Evolutionary conservation across 208 protist genomes (phyloP).

Genomic region (Leishmania lainsoni): DNA sequence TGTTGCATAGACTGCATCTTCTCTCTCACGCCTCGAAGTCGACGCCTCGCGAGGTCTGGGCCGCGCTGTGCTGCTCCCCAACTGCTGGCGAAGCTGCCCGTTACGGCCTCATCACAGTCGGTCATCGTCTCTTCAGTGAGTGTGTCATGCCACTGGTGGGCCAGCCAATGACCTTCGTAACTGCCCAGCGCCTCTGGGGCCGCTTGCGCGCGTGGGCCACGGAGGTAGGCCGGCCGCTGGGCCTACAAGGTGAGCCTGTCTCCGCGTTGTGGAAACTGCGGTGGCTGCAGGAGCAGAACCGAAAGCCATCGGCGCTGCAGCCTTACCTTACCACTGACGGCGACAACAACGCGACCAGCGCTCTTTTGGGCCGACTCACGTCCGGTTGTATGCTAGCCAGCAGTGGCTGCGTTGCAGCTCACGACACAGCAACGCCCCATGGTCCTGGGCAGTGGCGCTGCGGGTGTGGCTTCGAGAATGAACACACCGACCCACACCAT

Average conservation of each 20-base stretch:
- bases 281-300: constrained; percentile 11
- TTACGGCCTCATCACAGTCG: constrained; percentile 44
- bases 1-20: constrained; percentile 13
- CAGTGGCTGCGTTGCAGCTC: not conserved
- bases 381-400: too few relatives aligned
- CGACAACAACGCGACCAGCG: not conserved
- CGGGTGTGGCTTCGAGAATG: constrained; percentile 54
- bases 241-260: constrained; percentile 17
- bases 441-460: constrained; percentile 19
- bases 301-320: not conserved
- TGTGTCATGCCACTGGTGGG: constrained; percentile 16
- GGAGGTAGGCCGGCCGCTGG: constrained; percentile 37
- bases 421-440: not conserved
- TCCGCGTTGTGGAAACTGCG: constrained; percentile 34
- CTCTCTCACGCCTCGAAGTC: constrained; percentile 8
- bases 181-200: constrained; percentile 28
- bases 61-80: constrained; percentile 9
- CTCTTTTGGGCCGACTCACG: not conserved
- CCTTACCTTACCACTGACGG: not conserved
- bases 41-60: constrained; percentile 19
- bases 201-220: constrained; percentile 33
- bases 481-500: not conserved
- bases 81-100: constrained; percentile 17
- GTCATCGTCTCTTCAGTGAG: constrained; percentile 28
- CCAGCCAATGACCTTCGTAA: constrained; percentile 6